Percentiles rank a stretch among this genome's conserved stretches.
These are phyloP conservation scores for Penicillium vulpinum DNA, from an alignment of 2,329 filamentous ascomycete genomes.

Conservation along the genomic window DNA sequence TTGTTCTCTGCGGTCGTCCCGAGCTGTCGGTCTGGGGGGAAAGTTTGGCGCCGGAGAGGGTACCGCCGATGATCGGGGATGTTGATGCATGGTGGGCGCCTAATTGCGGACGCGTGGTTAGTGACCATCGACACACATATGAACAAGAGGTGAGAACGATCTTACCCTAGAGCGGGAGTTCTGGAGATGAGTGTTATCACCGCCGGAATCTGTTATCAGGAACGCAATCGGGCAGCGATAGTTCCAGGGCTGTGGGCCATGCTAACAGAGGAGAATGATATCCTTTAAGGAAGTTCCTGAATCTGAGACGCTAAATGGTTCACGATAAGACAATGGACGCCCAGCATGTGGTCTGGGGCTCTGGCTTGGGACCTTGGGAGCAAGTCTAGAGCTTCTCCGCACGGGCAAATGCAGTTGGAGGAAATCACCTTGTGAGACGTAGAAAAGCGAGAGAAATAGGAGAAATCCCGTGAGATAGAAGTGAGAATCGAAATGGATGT, in stretches of 20 bases:
- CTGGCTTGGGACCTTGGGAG: conserved; percentile 28
- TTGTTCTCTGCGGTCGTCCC: conserved; percentile 74
- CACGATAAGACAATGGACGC: conserved; percentile 13
- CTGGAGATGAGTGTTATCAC: conserved; percentile 19
- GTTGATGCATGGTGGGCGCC: conserved; percentile 75
- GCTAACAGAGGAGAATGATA: conserved; percentile 33
- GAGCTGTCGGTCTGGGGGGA: conserved; percentile 69
- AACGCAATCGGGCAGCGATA: conserved; percentile 34
- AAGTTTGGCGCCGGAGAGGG: conserved; percentile 68
- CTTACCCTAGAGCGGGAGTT: conserved; percentile 19
- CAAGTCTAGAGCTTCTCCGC: conserved; percentile 43
- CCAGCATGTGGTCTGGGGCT: conserved; percentile 11
- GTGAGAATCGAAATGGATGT: conserved; percentile 1
- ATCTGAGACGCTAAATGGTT: conserved; percentile 16
- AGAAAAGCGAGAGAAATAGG: conserved; percentile 15
- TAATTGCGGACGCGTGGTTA: conserved; percentile 1
- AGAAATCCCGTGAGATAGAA: background rate
- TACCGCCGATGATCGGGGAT: conserved; percentile 70
- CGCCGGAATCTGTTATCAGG: conserved; percentile 33
- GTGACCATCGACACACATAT: background rate
- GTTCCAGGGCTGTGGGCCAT: conserved; percentile 39
- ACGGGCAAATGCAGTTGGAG: conserved; percentile 24
- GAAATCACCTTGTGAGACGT: conserved; percentile 14
- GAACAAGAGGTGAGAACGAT: background rate
- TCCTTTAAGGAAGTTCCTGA: background rate